phyloP scores from a whole-genome alignment of 2,329 filamentous ascomycete species.

The Calonectria hongkongensis region DNA sequence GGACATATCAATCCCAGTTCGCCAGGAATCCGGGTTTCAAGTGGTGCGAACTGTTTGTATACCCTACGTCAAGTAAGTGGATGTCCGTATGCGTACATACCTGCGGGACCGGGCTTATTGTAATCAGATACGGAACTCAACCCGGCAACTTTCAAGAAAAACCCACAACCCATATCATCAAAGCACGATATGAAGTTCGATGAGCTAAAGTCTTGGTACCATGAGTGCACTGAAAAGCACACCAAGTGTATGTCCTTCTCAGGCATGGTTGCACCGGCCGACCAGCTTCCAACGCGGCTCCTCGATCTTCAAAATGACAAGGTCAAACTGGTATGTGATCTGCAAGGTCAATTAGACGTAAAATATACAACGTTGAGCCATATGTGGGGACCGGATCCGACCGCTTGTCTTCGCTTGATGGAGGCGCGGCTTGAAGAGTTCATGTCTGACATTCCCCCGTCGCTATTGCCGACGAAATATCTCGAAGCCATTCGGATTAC shows the following conservation, averaged over 20 bases:
- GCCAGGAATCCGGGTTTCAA: background rate
- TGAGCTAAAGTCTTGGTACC: constrained; percentile 19
- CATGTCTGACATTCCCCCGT: constrained; percentile 7
- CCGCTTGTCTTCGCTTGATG: constrained; percentile 23
- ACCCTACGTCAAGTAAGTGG: constrained; percentile 38
- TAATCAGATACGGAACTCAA: constrained; percentile 10
- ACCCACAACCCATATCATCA: constrained; percentile 29
- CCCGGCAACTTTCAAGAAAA: background rate
- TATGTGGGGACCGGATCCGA: constrained; percentile 37
- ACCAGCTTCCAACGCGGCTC: constrained; percentile 29
- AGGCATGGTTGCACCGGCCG: constrained; percentile 26
- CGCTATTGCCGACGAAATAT: constrained; percentile 27
- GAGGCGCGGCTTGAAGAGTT: constrained; percentile 26
- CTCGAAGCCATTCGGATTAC: constrained; percentile 29
- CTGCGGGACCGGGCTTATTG: background rate
- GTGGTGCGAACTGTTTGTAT: constrained; percentile 31
- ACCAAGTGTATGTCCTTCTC: constrained; percentile 31
- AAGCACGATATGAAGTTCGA: constrained; percentile 25
- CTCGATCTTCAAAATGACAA: constrained; percentile 27
- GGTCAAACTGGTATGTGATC: constrained; percentile 31
- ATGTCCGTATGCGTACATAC: background rate
- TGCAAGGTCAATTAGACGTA: background rate
- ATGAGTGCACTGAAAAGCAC: constrained; percentile 24
- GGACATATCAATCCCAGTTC: background rate
- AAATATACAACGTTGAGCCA: constrained; percentile 39